Conservation (phyloP, 345 rosid species). For the Viola odorata region DNA sequence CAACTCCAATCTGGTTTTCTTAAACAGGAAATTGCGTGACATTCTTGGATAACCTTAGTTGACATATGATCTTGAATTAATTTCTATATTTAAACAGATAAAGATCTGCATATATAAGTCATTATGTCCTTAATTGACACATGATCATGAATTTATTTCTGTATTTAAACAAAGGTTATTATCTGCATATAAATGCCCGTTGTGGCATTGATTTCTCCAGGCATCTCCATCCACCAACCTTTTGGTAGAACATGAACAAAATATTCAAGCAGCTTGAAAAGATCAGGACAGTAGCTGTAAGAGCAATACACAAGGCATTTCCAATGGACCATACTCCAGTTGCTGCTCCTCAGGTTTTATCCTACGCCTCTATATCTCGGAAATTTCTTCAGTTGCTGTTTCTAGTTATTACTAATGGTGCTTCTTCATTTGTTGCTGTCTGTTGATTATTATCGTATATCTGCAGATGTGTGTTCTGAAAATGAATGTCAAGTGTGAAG, state of each 20-base stretch:
- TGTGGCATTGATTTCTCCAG: neutral
- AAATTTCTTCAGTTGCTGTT: neutral
- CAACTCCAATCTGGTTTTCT: too few species aligned
- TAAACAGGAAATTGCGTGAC: too few species aligned
- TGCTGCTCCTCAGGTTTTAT: neutral
- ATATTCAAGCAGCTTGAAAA: neutral
- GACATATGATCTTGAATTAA: neutral
- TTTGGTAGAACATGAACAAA: neutral
- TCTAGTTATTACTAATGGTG: neutral
- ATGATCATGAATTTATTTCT: neutral
- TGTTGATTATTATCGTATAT: neutral
- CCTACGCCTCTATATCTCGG: neutral
- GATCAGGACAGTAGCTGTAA: neutral
- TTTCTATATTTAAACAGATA: neutral
- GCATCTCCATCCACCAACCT: neutral
- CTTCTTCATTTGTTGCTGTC: neutral
- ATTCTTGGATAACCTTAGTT: too few species aligned
- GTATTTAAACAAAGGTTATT: neutral
- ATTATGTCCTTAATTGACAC: neutral
- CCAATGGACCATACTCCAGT: neutral
- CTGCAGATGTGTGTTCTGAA: conserved; percentile 1
- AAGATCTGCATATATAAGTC: neutral
- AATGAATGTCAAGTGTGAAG: conserved; percentile 1
- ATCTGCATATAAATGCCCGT: neutral
- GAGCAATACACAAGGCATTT: neutral